phyloP scores from a whole-genome alignment of 2,329 filamentous ascomycete species.

The Verticillium dahliae region DNA sequence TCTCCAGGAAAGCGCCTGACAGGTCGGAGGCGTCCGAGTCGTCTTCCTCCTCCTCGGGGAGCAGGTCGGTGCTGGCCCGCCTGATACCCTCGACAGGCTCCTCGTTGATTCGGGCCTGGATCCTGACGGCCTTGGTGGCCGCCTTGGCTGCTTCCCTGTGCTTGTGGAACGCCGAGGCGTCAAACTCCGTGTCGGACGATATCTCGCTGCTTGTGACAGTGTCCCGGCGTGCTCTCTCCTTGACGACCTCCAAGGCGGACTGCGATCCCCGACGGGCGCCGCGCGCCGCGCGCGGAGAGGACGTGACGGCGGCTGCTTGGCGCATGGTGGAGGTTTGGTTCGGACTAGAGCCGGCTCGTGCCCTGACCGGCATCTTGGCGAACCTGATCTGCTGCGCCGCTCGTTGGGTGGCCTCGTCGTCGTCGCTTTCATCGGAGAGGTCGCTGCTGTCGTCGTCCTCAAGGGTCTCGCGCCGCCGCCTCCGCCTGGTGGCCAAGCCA shows the following conservation, averaged over 20 bases:
- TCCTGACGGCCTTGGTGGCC: constrained; percentile 45
- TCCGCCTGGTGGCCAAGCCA: constrained; percentile 59
- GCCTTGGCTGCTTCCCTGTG: constrained; percentile 56
- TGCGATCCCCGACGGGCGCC: constrained; percentile 59
- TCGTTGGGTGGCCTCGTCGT: constrained; percentile 58
- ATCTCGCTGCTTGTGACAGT: constrained; percentile 79
- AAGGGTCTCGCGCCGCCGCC: constrained; percentile 63
- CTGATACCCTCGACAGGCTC: constrained; percentile 37
- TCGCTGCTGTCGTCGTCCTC: constrained; percentile 84
- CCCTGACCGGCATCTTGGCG: constrained; percentile 85
- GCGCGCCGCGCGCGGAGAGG: constrained; percentile 39
- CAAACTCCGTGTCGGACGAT: constrained; percentile 75
- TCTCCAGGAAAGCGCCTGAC: constrained; percentile 59
- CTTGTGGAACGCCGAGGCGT: constrained; percentile 57
- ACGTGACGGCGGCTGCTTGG: constrained; percentile 37
- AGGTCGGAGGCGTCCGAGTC: constrained; percentile 57
- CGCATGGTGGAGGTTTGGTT: constrained; percentile 60
- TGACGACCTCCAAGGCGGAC: constrained; percentile 62
- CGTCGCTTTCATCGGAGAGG: constrained; percentile 76
- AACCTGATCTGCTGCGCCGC: constrained; percentile 91
- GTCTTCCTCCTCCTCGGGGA: constrained; percentile 53
- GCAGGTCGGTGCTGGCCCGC: constrained; percentile 40
- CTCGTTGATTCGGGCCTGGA: constrained; percentile 46
- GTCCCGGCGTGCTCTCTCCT: constrained; percentile 63
- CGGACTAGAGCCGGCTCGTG: constrained; percentile 82